Evolutionary conservation across 2,329 filamentous ascomycete species (phyloP), one percentile per base, ranked within the genome.

Genomic region (Juglanconis oblonga): DNA sequence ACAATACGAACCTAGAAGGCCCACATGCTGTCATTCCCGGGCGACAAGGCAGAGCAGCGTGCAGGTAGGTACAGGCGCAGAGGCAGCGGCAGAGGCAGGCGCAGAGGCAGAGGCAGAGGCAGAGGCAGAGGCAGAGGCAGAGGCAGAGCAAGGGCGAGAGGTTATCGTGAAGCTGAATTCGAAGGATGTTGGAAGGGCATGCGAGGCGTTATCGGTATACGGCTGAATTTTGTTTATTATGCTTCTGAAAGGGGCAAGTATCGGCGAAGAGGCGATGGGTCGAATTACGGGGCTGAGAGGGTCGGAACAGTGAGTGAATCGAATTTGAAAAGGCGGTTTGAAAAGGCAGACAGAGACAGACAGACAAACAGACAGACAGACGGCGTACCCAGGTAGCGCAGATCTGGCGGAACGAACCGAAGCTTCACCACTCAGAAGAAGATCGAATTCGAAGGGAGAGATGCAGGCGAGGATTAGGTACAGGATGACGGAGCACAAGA

Each of bases 1-100:
- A 14, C 17, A 29, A 29, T 13, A 63, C 61, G 51, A 49, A 63
- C 61, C 61, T 63, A 63, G 52, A 63, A 57, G 57, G 42, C 40
- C 61, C 61, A 61, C 61, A 63, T 63, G 61, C 61, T 63, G 61
- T 61, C 61, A 58, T 57, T 53, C 52, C 58, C 45, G 54, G 45
- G 44, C 45, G 51, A 54, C 61, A 58, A 59, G 44, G 51, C 49
- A 51, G 52, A 47, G 17, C 13, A 45, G 49, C 48, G 33, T 40
- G 7, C 31, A 48, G 29, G 24, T 24, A 24, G 24, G 24, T 24
- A 24, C 24, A 24, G 40, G 47, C 47, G 47, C 11, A 7, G 13
- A 50, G 17, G 32, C 31, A 11, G 55, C 8, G 14, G 24, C 55
- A 33, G 24, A n/a, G 33, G 17, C 54, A 33, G 24, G n/a, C n/a